Base-by-base conservation (phyloP, 2,329 filamentous ascomycete species). In the Colletotrichum gloeosporioides region DNA sequence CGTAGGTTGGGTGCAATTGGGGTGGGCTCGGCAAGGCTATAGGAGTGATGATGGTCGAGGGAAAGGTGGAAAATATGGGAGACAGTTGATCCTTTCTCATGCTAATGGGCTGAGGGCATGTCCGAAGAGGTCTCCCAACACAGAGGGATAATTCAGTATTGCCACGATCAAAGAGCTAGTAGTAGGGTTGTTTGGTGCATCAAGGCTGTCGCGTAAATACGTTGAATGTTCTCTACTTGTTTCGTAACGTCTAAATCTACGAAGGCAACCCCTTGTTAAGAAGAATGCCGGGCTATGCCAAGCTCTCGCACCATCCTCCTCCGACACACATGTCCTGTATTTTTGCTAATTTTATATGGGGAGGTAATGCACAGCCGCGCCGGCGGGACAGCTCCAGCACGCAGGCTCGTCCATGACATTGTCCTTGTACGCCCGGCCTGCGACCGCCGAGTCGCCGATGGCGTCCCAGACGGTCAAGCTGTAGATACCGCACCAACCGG, bases 361-460 rank as follows among this genome's bases (percentile, higher is more conserved):
- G 3, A 74, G 13, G 22, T 49, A 59, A 16, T 18, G 67, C n/a
- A 65, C 59, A 5, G 27, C 6, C 29, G 61, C 62, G 7, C 61
- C 49, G 4, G 32, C 53, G 6, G 69, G 62, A 15, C 69, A 75
- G 27, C 7, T n/a, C 44, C 69, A 75, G 9, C 73, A 75, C 2
- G 44, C 68, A 13, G 67, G 68, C 49, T 66, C 68, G 5, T 71
- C 61, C 22, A 75, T 64, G 7, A 49, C 59, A 18, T 71, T 39
- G 31, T 74, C 71, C 49, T 53, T 65, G 39, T 65, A 65, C 59
- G 67, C 39, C 44, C 67, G 57, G 22, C 67, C 59, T 15, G 67
- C 71, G 6, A 74, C 49, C 29, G 71, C 71, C 18, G 62, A 55
- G 44, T 74, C 71, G 31, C 71, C 67, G 22, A 74, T 64, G 39